phyloP scores from a whole-genome alignment of 2,329 filamentous ascomycete genomes.

The Pseudogymnoascus sp. region DNA sequence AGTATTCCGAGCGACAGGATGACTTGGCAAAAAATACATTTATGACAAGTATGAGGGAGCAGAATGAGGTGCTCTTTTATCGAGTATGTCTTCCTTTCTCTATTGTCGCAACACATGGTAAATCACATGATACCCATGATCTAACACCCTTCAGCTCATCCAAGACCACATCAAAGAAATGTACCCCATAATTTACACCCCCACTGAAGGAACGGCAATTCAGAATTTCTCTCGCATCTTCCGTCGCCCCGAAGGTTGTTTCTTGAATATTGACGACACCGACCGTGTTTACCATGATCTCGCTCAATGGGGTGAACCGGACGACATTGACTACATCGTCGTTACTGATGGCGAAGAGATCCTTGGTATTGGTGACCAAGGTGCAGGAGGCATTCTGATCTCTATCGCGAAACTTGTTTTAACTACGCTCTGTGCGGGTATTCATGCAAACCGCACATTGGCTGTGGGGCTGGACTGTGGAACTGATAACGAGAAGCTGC shows the following conservation, averaged over 20 bases:
- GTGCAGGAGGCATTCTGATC: constrained; percentile 76
- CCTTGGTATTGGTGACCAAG: constrained; percentile 82
- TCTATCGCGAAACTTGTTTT: constrained; percentile 75
- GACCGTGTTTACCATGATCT: constrained; percentile 59
- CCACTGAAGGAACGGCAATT: constrained; percentile 83
- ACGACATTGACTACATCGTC: constrained; percentile 82
- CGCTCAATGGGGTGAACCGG: constrained; percentile 56
- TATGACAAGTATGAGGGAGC: constrained; percentile 73
- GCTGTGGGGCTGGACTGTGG: constrained; percentile 81
- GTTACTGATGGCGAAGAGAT: constrained; percentile 69
- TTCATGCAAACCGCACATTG: constrained; percentile 70
- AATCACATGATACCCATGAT: not conserved
- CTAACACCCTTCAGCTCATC: constrained; percentile 45
- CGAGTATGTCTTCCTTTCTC: constrained; percentile 38
- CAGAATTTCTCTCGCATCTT: constrained; percentile 75
- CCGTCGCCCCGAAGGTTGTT: constrained; percentile 70
- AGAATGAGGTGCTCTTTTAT: constrained; percentile 78
- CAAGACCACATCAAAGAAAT: constrained; percentile 76
- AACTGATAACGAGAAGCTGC: constrained; percentile 68
- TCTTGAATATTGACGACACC: constrained; percentile 63
- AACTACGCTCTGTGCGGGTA: constrained; percentile 77
- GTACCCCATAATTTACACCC: constrained; percentile 86
- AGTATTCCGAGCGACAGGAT: constrained; percentile 56
- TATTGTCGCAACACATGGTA: not conserved
- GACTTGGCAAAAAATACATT: constrained; percentile 81